A percentile compares a stretch with the other conserved stretches of the same genome.
phyloP scores from a whole-genome alignment of 139 green algal species.

The Yamagishiella unicocca region DNA sequence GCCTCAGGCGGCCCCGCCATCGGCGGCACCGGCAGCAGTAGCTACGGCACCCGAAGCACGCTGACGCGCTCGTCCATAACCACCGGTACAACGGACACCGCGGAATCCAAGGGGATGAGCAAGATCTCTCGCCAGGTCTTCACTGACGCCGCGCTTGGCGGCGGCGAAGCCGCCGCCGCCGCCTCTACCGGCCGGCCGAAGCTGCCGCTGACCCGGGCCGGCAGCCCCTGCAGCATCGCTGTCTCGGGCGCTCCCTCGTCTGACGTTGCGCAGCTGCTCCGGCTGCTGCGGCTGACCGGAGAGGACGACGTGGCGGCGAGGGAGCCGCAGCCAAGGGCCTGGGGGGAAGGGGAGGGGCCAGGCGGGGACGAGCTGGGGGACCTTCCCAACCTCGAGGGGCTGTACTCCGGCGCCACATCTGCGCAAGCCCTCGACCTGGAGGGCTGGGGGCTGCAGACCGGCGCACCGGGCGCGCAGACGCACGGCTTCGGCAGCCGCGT shows the following conservation, averaged over 20 bases:
- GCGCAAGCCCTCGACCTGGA: background rate
- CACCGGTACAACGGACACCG: background rate
- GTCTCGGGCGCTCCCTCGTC: background rate
- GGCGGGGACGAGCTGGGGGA: background rate
- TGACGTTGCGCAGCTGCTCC: constrained; percentile 22
- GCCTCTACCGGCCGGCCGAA: background rate
- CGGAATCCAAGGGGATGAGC: background rate
- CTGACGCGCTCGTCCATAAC: background rate
- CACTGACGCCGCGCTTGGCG: background rate
- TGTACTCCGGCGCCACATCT: background rate
- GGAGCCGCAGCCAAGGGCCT: background rate
- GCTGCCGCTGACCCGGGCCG: background rate
- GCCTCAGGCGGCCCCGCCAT: background rate
- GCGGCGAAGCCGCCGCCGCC: background rate
- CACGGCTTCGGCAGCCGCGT: constrained; percentile 9
- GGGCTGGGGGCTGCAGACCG: background rate
- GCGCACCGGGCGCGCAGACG: background rate
- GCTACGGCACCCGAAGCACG: background rate
- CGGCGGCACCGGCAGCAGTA: constrained; percentile 9
- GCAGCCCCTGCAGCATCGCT: background rate
- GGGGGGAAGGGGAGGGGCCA: background rate
- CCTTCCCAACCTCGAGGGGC: background rate
- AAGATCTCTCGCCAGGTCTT: background rate
- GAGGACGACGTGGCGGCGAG: background rate
- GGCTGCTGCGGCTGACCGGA: constrained; percentile 4